Evolutionary conservation across 192 early-diverging fungal species (phyloP), one percentile per base, ranked within the genome.

Genomic region (Ambispora gerdemannii): DNA sequence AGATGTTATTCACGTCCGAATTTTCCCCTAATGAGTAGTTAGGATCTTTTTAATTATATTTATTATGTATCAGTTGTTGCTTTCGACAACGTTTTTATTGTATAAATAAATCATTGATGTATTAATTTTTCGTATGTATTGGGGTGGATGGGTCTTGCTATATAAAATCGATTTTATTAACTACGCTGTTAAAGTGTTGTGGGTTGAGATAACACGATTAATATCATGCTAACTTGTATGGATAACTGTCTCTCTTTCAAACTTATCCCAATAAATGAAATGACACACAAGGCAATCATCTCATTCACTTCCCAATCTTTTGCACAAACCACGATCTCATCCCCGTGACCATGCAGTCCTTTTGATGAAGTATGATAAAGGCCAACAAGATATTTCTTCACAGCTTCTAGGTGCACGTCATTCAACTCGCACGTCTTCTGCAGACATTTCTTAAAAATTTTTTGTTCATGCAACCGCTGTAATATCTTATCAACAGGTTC

Each of bases 191-290:
- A n/a, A n/a, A n/a, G n/a, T n/a, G n/a, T n/a, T n/a, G n/a, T n/a
- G n/a, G n/a, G n/a, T n/a, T n/a, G n/a, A n/a, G n/a, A n/a, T n/a
- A n/a, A n/a, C n/a, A n/a, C n/a, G n/a, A n/a, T n/a, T n/a, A n/a
- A n/a, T n/a, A n/a, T n/a, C n/a, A n/a, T n/a, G n/a, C 50, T 19
- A 78, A 76, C 68, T 73, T 68, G 53, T 60, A 60, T 60, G 58
- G 58, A 60, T 10, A 60, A 10, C 28, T 3, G 6, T 33, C 4
- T 8, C 8, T 33, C 32, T 28, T 60, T n/a, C 58, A 3, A 32
- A 4, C 58, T 28, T 24, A 33, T 60, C 32, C 58, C 58, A 60
- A 60, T 60, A 61, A 61, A 34, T 31, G 20, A 61, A 61, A 61
- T 31, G 20, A 31, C 8, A 31, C 59, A 15, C 27, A 61, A 61